Base-by-base conservation (phyloP, 2,329 filamentous ascomycete genomes). In the Elsinoe perseae region DNA sequence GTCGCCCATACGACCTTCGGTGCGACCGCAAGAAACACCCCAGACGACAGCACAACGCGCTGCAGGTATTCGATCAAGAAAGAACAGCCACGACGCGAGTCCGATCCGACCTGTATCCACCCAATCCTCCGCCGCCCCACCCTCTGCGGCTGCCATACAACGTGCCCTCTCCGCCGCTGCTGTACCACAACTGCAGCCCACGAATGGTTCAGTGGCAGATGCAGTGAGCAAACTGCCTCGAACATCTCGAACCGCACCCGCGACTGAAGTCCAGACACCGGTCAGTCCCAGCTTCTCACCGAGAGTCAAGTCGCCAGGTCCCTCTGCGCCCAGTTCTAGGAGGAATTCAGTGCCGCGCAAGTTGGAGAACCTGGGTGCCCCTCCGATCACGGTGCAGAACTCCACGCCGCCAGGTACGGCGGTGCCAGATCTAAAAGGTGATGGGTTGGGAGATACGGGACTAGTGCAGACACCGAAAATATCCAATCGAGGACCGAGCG, bases 201-300 rank as follows among this genome's bases (percentile, higher is more conserved):
- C 84, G 50, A 57, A 56, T 30, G 40, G 61, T 30, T 70, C 77
- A 5, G 69, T 77, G 38, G 76, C 82, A 58, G 87, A 95, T 61
- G 71, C 80, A 5, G 75, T 76, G 23, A 72, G 80, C 63, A 84
- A 83, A 71, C 75, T 81, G 55, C 77, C 83, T 43, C 78, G 79
- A 60, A 81, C 86, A 12, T 79, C 85, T 64, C 66, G 70, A 50
- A 68, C 75, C 53, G 78, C 85, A 54, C 62, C 77, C 38, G 70
- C 69, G 18, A 68, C 68, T 56, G 71, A 72, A 48, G 73, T 75
- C 55, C 74, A 65, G 57, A 78, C 78, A 54, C 82, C 82, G 60
- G 80, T 85, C 70, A 92, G 87, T 87, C 86, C 88, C 23, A 73
- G 53, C 28, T 56, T 86, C 59, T 91, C 87, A 46, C 87, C 88